Percentiles rank a stretch among this genome's conserved stretches.
These are phyloP conservation scores for Pythium oligandrum DNA, from an alignment of 352 stramenopile species.

Conservation along the genomic window DNA sequence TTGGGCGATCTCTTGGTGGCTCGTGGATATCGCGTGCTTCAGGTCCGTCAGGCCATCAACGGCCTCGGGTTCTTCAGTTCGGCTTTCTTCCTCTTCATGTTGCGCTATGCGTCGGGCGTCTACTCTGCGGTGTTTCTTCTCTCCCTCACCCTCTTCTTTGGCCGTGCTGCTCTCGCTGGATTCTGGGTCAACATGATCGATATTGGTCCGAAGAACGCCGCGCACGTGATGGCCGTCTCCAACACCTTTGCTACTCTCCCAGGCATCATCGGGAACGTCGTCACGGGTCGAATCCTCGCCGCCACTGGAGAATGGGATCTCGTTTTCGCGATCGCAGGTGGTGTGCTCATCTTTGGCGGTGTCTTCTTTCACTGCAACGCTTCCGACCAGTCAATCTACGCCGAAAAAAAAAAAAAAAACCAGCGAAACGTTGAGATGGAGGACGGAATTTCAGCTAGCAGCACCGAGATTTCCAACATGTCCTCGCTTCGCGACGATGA, in stretches of 20 bases:
- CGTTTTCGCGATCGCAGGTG: slow-evolving; percentile 74
- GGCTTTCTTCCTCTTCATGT: slow-evolving; percentile 59
- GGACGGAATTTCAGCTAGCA: background rate
- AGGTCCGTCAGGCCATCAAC: slow-evolving; percentile 79
- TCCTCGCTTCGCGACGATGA: no score
- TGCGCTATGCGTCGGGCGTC: slow-evolving; percentile 59
- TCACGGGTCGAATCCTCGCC: slow-evolving; percentile 77
- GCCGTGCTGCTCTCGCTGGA: slow-evolving; percentile 64
- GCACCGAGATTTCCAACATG: background rate
- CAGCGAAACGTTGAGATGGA: background rate
- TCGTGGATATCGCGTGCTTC: slow-evolving; percentile 58
- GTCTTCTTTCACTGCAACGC: slow-evolving; percentile 73
- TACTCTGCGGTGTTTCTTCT: slow-evolving; percentile 56
- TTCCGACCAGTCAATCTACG: slow-evolving; percentile 77
- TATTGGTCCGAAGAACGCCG: slow-evolving; percentile 71
- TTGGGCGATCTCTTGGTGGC: slow-evolving; percentile 64
- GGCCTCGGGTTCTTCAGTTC: slow-evolving; percentile 67
- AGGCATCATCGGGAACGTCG: slow-evolving; percentile 80
- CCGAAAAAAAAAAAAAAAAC: background rate
- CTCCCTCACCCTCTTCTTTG: slow-evolving; percentile 74
- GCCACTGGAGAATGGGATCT: slow-evolving; percentile 72
- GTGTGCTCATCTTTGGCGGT: slow-evolving; percentile 65
- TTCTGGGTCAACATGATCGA: slow-evolving; percentile 92
- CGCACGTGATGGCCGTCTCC: slow-evolving; percentile 83
- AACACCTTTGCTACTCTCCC: slow-evolving; percentile 85